A percentile compares a stretch with the other conserved stretches of the same genome.
Conservation (phyloP, 495 filamentous ascomycete genomes). For the Tuber indicum region DNA sequence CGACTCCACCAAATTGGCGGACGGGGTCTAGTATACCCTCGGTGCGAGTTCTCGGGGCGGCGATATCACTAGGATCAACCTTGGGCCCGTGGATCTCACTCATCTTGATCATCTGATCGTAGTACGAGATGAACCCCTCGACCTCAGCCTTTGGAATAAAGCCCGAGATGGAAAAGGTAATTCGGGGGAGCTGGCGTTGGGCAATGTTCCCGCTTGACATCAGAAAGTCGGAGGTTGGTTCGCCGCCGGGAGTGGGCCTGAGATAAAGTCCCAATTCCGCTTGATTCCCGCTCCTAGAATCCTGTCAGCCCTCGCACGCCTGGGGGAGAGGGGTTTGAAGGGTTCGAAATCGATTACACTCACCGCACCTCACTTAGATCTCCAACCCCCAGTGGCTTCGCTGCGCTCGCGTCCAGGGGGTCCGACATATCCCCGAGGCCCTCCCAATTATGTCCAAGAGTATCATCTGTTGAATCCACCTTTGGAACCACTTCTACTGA, state of each 20-base stretch:
- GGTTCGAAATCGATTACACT: constrained; percentile 15
- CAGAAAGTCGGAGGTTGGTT: constrained; percentile 34
- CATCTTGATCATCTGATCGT: constrained; percentile 22
- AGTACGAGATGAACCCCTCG: constrained; percentile 9
- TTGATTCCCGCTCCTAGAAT: constrained; percentile 6
- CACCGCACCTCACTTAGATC: constrained; percentile 39
- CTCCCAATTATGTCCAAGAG: constrained; percentile 18
- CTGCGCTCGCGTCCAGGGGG: constrained; percentile 30
- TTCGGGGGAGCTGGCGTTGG: constrained; percentile 14
- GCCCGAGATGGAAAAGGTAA: constrained; percentile 26
- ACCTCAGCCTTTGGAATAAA: constrained; percentile 24
- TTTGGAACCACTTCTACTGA: constrained; percentile 1
- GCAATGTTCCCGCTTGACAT: constrained; percentile 21
- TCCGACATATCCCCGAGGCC: constrained; percentile 14
- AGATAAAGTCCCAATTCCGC: constrained; percentile 32
- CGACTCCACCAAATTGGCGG: constrained; percentile 15
- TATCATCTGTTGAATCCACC: constrained; percentile 13
- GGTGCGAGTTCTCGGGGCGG: constrained; percentile 16
- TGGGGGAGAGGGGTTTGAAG: not conserved
- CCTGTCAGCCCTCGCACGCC: constrained; percentile 13
- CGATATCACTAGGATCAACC: not conserved
- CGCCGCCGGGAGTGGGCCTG: constrained; percentile 28
- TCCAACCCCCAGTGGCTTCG: constrained; percentile 28
- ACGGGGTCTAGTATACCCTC: constrained; percentile 19
- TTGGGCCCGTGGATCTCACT: not conserved